Conservation (phyloP, 352 stramenopile species). For the Phytophthora pseudosyringae region DNA sequence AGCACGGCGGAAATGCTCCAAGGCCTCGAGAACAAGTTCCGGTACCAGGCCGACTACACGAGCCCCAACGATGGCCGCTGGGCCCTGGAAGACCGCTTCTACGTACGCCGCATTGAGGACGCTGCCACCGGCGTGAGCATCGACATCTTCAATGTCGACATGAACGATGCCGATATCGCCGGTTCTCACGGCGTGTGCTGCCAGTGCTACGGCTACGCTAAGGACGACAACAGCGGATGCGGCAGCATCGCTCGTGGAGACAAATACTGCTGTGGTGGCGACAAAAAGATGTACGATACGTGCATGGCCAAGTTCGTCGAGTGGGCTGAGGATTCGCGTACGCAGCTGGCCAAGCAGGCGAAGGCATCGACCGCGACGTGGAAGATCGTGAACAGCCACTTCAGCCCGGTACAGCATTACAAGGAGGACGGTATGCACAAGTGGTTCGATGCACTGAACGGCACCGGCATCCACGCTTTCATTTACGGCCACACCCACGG, state of each 20-base stretch:
- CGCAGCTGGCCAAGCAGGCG: constrained; percentile 1
- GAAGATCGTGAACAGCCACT: constrained; percentile 1
- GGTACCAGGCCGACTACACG: constrained; percentile 14
- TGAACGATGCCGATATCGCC: constrained; percentile 55
- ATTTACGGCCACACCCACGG: constrained; percentile 16
- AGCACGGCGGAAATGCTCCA: constrained; percentile 15
- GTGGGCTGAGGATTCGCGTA: constrained; percentile 12
- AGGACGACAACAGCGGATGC: constrained; percentile 1
- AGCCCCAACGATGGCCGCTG: constrained; percentile 15
- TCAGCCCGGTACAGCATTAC: constrained; percentile 12
- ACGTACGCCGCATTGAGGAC: constrained; percentile 27
- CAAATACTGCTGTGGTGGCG: constrained; percentile 16
- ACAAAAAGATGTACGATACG: constrained; percentile 13
- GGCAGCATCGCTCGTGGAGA: constrained; percentile 7
- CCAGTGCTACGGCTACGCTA: constrained; percentile 20
- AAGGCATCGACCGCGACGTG: constrained; percentile 13
- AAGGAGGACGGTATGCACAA: constrained; percentile 21
- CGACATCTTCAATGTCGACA: constrained; percentile 73
- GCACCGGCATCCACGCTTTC: constrained; percentile 15
- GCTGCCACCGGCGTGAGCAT: constrained; percentile 38
- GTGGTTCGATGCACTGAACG: constrained; percentile 19
- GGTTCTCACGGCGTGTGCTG: constrained; percentile 53
- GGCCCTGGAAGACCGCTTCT: constrained; percentile 10
- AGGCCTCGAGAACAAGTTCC: constrained; percentile 22
- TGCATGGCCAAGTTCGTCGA: constrained; percentile 14